Evolutionary conservation across 1,284 basidiomycete genomes (phyloP).

Genomic region (Athelia psychrophila): DNA sequence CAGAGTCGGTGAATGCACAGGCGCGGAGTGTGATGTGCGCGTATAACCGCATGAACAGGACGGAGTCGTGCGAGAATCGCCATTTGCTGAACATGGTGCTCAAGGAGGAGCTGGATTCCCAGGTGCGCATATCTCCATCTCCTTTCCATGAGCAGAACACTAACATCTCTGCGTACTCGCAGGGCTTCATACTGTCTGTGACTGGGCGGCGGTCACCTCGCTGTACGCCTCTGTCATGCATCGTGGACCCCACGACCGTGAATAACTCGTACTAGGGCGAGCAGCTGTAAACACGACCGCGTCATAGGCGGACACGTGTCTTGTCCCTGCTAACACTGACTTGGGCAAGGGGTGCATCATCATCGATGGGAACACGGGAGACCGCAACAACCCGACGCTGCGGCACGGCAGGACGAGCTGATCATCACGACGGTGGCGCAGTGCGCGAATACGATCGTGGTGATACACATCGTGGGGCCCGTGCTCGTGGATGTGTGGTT

Average conservation of each 20-base stretch:
- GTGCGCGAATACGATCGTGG: slow-evolving; percentile 53
- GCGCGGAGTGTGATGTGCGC: slow-evolving; percentile 47
- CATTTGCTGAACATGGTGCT: slow-evolving; percentile 45
- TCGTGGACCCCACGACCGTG: slow-evolving; percentile 22
- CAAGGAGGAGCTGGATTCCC: slow-evolving; percentile 37
- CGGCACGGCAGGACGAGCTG: slow-evolving; percentile 46
- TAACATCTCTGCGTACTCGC: neutral
- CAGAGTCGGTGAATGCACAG: slow-evolving; percentile 40
- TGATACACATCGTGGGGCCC: slow-evolving; percentile 51
- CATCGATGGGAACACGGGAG: slow-evolving; percentile 45
- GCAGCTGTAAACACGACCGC: slow-evolving; percentile 27
- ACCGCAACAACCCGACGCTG: slow-evolving; percentile 49
- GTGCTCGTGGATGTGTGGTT: slow-evolving; percentile 49
- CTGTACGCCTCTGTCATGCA: neutral
- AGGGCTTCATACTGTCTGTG: slow-evolving; percentile 19
- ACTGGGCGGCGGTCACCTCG: slow-evolving; percentile 20
- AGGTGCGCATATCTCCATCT: slow-evolving; percentile 2
- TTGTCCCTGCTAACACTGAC: slow-evolving; percentile 39
- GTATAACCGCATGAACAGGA: slow-evolving; percentile 44
- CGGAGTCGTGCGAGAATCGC: slow-evolving; percentile 44
- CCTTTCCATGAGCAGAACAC: neutral
- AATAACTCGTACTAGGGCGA: no score
- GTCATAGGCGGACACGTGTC: slow-evolving; percentile 24
- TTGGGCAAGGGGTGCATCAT: slow-evolving; percentile 43
- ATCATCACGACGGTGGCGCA: slow-evolving; percentile 23